Conservation (phyloP, 495 filamentous ascomycete species). For the Talaromyces borbonicus region DNA sequence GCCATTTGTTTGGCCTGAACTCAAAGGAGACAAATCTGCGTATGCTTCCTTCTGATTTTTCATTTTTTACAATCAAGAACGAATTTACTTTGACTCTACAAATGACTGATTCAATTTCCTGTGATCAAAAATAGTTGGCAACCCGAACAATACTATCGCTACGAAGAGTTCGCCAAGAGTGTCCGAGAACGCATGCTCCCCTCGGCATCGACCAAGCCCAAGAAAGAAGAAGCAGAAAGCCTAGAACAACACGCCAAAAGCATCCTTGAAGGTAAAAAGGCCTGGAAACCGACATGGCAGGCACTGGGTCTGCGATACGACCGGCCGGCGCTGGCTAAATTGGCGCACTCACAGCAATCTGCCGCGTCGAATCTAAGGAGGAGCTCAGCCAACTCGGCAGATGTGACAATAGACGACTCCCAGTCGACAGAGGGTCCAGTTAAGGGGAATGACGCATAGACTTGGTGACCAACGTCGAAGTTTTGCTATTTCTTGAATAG, state of each 20-base stretch:
- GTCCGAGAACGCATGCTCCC: slow-evolving; percentile 17
- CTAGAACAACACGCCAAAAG: slow-evolving; percentile 47
- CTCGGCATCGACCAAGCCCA: slow-evolving; percentile 21
- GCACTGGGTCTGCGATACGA: slow-evolving; percentile 28
- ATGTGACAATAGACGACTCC: not conserved
- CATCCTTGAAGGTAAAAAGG: slow-evolving; percentile 33
- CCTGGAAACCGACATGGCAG: slow-evolving; percentile 39
- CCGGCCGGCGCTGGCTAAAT: slow-evolving; percentile 14
- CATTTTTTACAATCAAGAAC: not conserved
- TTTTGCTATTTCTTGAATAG: not conserved
- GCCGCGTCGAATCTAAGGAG: no score
- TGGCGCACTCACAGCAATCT: not conserved
- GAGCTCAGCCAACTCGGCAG: not conserved
- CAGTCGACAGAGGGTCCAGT: not conserved
- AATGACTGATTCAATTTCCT: not conserved
- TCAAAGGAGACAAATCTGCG: slow-evolving; percentile 44
- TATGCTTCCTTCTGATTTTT: slow-evolving; percentile 30
- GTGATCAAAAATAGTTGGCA: slow-evolving; percentile 10
- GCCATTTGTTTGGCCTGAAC: slow-evolving; percentile 77
- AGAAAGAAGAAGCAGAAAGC: slow-evolving; percentile 18
- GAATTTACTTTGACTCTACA: slow-evolving; percentile 5
- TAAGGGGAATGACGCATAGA: no score
- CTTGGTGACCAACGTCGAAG: no score
- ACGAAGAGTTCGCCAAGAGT: slow-evolving; percentile 17
- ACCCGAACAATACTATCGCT: slow-evolving; percentile 8